phyloP scores from a whole-genome alignment of 2,329 filamentous ascomycete species.

The Diplodia mutila region DNA sequence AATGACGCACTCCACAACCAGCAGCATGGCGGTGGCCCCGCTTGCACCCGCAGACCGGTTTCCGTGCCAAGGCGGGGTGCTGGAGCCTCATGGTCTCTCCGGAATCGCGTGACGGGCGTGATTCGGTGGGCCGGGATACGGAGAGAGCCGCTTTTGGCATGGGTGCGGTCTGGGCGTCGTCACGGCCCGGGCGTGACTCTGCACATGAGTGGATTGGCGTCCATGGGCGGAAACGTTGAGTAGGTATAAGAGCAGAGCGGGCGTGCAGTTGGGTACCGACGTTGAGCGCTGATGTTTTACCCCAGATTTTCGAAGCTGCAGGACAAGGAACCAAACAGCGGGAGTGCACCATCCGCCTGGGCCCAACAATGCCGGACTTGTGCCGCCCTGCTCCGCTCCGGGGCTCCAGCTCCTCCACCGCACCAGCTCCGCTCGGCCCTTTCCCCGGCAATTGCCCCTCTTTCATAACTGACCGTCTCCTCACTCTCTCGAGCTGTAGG shows the following conservation, averaged over 20 bases:
- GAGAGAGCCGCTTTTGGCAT: conserved; percentile 4
- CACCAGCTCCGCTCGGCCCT: background rate
- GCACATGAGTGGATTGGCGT: background rate
- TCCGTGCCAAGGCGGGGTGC: background rate
- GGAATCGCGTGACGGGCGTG: conserved; percentile 7
- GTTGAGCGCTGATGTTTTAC: background rate
- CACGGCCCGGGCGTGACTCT: background rate
- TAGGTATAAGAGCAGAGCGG: background rate
- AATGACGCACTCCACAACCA: background rate
- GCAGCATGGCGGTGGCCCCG: too few species aligned
- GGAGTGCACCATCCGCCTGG: background rate
- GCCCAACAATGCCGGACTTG: background rate
- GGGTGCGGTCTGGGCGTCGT: background rate
- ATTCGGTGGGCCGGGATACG: conserved; percentile 3
- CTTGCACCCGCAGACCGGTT: background rate
- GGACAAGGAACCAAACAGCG: background rate
- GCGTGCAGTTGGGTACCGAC: too few species aligned
- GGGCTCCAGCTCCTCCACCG: conserved; percentile 13
- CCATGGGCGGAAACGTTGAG: background rate
- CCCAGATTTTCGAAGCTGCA: background rate
- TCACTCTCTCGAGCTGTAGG: background rate
- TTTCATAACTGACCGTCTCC: background rate
- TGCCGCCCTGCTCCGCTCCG: conserved; percentile 5
- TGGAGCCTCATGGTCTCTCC: background rate
- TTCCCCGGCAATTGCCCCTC: too few species aligned